These are phyloP conservation scores for Oldenlandia corymbosa DNA, from an alignment of 257 asterid genomes.

Conservation along the genomic window DNA sequence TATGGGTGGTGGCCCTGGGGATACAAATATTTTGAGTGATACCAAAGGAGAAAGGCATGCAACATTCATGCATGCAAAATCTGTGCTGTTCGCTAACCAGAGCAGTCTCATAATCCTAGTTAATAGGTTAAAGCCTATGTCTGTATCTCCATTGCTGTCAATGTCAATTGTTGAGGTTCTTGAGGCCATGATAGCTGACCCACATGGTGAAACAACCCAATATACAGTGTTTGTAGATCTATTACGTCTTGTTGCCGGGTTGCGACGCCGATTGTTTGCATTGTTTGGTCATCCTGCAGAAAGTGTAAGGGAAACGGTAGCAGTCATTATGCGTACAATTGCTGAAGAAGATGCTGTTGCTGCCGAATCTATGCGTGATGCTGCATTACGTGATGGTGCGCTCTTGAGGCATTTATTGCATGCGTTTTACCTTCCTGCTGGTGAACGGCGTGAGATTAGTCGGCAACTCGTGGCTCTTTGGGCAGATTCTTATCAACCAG, in stretches of 20 bases:
- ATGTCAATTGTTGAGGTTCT: constrained; percentile 94
- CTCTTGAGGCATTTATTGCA: constrained; percentile 88
- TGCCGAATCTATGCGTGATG: constrained; percentile 99
- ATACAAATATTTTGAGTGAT: constrained; percentile 55
- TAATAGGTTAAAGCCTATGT: constrained; percentile 80
- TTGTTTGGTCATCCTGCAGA: constrained; percentile 97
- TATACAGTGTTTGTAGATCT: constrained; percentile 89
- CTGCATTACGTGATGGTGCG: constrained; percentile 99
- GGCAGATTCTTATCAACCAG: constrained; percentile 99
- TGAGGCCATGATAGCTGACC: constrained; percentile 96
- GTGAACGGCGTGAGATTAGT: constrained; percentile 94
- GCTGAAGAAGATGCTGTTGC: constrained; percentile 99
- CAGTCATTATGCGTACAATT: constrained; percentile 95
- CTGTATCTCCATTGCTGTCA: constrained; percentile 88
- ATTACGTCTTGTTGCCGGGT: constrained; percentile 92
- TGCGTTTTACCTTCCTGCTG: constrained; percentile 92
- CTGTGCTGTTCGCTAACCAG: constrained; percentile 81
- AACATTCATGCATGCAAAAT: constrained; percentile 84
- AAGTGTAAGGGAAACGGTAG: constrained; percentile 88
- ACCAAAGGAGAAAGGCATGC: constrained; percentile 96
- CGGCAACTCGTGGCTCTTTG: constrained; percentile 98
- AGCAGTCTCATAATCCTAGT: constrained; percentile 72
- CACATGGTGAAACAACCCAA: constrained; percentile 93
- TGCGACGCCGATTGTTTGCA: constrained; percentile 94
- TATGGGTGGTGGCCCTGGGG: constrained; percentile 98